phyloP scores from a whole-genome alignment of 805 yeast genomes.

The Priceomyces fermenticarens region DNA sequence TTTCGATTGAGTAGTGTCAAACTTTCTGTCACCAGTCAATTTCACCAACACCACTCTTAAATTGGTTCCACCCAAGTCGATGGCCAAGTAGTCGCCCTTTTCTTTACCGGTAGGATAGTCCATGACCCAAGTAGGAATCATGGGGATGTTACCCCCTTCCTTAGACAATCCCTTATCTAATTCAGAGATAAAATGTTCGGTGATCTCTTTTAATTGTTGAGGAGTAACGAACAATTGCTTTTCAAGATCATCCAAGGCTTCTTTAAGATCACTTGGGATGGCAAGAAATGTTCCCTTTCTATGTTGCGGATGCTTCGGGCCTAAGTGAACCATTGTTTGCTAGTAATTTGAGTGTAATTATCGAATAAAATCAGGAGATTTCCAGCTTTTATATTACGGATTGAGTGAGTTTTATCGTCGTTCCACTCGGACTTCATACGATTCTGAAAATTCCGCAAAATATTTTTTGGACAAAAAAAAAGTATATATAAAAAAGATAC shows the following conservation, averaged over 20 bases:
- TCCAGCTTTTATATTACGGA: no score
- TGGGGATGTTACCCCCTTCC: conserved; percentile 85
- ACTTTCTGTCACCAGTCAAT: conserved; percentile 77
- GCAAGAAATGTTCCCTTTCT: conserved; percentile 61
- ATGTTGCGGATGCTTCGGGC: conserved; percentile 79
- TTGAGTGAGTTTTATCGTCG: no score
- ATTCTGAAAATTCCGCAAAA: no score
- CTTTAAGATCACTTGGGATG: conserved; percentile 59
- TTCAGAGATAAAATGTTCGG: conserved; percentile 74
- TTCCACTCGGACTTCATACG: no score
- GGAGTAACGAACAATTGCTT: conserved; percentile 58
- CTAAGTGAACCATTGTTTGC: conserved; percentile 72
- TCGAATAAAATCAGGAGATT: no score
- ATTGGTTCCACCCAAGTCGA: conserved; percentile 97
- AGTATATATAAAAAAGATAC: no score
- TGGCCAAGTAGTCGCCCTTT: conserved; percentile 84
- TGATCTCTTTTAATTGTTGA: conserved; percentile 59
- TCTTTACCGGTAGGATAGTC: conserved; percentile 92
- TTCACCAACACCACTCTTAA: conserved; percentile 87
- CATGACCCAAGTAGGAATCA: conserved; percentile 97
- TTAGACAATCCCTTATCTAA: conserved; percentile 76
- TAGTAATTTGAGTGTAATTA: no score
- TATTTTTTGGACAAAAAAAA: no score
- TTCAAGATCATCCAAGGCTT: conserved; percentile 57
- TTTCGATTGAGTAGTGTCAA: conserved; percentile 84